Conservation (phyloP, 306 rosid genomes). For the Chamaecrista fasciculata region DNA sequence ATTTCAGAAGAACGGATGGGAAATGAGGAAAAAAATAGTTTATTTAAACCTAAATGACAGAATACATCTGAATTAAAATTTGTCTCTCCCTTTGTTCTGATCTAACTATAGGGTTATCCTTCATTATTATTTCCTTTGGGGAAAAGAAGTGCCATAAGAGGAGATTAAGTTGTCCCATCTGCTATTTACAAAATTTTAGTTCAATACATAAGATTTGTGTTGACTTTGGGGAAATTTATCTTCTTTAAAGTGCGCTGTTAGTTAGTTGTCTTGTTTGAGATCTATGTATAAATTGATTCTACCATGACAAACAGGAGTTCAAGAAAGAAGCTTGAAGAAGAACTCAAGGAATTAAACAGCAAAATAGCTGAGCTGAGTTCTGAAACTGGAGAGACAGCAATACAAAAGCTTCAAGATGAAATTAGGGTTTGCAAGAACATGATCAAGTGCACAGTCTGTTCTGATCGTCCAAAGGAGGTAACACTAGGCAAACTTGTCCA, state of each 20-base stretch:
- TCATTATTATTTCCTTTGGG: neutral
- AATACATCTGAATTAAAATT: too few relatives aligned
- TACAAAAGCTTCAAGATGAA: slow-evolving; percentile 84
- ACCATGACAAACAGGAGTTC: slow-evolving; percentile 55
- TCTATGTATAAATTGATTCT: neutral
- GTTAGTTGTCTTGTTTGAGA: neutral
- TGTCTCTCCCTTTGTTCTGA: too few relatives aligned
- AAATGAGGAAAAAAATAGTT: too few relatives aligned
- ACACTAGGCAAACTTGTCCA: slow-evolving; percentile 2
- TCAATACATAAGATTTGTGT: neutral
- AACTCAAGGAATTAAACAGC: slow-evolving; percentile 53
- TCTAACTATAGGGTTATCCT: too few relatives aligned
- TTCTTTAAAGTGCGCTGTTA: neutral
- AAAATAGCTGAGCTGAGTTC: slow-evolving; percentile 67
- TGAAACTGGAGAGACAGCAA: slow-evolving; percentile 75
- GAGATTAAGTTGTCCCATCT: neutral
- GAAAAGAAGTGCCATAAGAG: neutral
- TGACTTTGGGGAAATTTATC: slow-evolving; percentile 1
- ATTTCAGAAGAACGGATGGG: too few relatives aligned
- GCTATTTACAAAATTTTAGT: neutral
- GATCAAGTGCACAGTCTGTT: slow-evolving; percentile 88
- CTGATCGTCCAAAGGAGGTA: slow-evolving; percentile 98
- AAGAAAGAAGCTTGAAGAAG: slow-evolving; percentile 72
- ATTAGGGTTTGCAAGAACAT: slow-evolving; percentile 73
- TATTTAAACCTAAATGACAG: too few relatives aligned